Percentiles rank a stretch among this genome's conserved stretches.
phyloP scores from a whole-genome alignment of 352 stramenopile genomes.

The Thalassiosira oceanica region DNA sequence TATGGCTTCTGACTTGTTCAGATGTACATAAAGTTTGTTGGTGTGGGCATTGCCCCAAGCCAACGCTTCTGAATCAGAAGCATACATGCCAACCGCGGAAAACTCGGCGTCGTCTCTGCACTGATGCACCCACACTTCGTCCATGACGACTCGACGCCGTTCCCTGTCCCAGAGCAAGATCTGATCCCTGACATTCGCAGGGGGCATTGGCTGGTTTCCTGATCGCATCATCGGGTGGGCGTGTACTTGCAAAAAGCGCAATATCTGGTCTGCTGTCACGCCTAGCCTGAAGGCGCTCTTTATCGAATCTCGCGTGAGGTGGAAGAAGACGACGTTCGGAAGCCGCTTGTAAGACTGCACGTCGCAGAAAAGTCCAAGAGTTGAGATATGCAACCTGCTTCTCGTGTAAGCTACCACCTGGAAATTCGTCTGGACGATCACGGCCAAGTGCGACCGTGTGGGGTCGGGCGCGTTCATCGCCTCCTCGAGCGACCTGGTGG shows the following conservation, averaged over 20 bases:
- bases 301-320: conserved; percentile 70
- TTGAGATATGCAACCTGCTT: conserved; percentile 69
- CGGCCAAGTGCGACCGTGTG: conserved; percentile 66
- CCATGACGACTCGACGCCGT: conserved; percentile 52
- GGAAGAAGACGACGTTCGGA: conserved; percentile 77
- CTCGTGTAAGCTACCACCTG: conserved; percentile 75
- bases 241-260: conserved; percentile 79
- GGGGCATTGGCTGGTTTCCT: conserved; percentile 41
- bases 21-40: conserved; percentile 61
- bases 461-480: conserved; percentile 50
- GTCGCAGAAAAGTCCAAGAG: conserved; percentile 76
- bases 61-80: conserved; percentile 47
- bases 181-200: conserved; percentile 76
- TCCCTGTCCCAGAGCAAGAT: conserved; percentile 77
- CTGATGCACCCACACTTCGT: conserved; percentile 67
- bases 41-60: conserved; percentile 53
- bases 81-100: conserved; percentile 56
- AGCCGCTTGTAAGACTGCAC: conserved; percentile 61
- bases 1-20: conserved; percentile 53
- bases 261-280: conserved; percentile 75
- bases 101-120: conserved; percentile 65
- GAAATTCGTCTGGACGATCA: conserved; percentile 81
- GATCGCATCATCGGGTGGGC: conserved; percentile 71
- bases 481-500: conserved; percentile 52
- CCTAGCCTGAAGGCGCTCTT: conserved; percentile 68